Evolutionary conservation across 768 basidiomycete species (phyloP).

Genomic region (Termitomyces sp.): DNA sequence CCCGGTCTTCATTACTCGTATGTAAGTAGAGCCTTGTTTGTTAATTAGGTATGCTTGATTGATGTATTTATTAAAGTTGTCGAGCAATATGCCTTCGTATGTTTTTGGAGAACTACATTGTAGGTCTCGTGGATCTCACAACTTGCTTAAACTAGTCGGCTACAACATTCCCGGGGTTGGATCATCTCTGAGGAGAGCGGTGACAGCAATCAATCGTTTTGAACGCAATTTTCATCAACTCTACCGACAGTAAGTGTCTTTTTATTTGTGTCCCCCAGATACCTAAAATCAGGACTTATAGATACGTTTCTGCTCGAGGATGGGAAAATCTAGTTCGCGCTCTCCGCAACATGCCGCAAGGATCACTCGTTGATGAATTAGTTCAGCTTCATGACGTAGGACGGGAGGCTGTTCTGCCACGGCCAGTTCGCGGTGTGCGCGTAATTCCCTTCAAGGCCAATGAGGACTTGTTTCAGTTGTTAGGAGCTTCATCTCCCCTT

Average conservation of each 20-base stretch:
- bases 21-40: slow-evolving; percentile 32
- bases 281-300: neutral
- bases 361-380: slow-evolving; percentile 21
- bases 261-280: neutral
- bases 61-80: slow-evolving; percentile 32
- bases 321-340: slow-evolving; percentile 25
- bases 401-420: neutral
- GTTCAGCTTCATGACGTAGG: slow-evolving; percentile 20
- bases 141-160: slow-evolving; percentile 18
- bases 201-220: slow-evolving; percentile 17
- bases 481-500: neutral
- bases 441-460: slow-evolving; percentile 5
- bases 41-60: neutral
- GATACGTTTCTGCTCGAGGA: slow-evolving; percentile 18
- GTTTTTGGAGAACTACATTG: neutral
- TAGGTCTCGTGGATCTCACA: neutral
- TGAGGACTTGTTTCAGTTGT: slow-evolving; percentile 9
- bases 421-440: slow-evolving; percentile 1
- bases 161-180: slow-evolving; percentile 23
- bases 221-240: slow-evolving; percentile 4
- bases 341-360: slow-evolving; percentile 14
- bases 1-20: slow-evolving; percentile 40
- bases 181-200: slow-evolving; percentile 4
- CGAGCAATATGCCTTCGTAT: slow-evolving; percentile 44
- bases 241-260: slow-evolving; percentile 13